phyloP scores from a whole-genome alignment of 768 basidiomycete species.

The Leccinum longicurvipes region DNA sequence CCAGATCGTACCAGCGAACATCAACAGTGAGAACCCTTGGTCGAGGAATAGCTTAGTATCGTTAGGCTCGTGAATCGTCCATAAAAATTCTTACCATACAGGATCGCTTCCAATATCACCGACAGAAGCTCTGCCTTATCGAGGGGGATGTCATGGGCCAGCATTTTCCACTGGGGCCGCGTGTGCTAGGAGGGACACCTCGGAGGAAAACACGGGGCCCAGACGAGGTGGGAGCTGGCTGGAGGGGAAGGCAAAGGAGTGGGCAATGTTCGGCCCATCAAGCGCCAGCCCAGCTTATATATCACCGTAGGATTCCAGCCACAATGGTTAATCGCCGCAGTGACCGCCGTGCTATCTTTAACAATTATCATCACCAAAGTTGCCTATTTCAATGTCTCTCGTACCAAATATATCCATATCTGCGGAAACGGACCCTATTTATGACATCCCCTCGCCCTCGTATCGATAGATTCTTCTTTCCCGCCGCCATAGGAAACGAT shows the following conservation, averaged over 20 bases:
- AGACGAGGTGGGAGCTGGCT: not conserved
- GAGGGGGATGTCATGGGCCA: slow-evolving; percentile 6
- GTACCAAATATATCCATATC: not conserved
- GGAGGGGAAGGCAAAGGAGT: not conserved
- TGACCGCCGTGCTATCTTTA: not conserved
- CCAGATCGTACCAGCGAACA: slow-evolving; percentile 33
- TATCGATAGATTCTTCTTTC: not conserved
- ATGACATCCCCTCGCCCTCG: not conserved
- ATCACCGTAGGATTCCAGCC: not conserved
- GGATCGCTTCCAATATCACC: slow-evolving; percentile 13
- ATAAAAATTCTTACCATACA: slow-evolving; percentile 15
- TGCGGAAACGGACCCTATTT: not conserved
- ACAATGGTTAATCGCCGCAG: not conserved
- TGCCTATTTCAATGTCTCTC: not conserved
- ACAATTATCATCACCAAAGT: not conserved
- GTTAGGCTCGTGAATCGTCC: not conserved
- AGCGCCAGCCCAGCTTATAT: not conserved
- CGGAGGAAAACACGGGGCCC: not conserved
- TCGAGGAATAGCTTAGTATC: not conserved
- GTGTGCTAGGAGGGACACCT: not conserved
- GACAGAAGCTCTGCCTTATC: slow-evolving; percentile 23
- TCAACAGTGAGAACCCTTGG: slow-evolving; percentile 35
- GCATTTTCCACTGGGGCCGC: not conserved
- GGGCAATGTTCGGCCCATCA: not conserved
- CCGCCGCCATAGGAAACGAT: not conserved